Evolutionary conservation across 2,329 filamentous ascomycete species (phyloP), one percentile per base, ranked within the genome.

Genomic region (Aspergillus persii): DNA sequence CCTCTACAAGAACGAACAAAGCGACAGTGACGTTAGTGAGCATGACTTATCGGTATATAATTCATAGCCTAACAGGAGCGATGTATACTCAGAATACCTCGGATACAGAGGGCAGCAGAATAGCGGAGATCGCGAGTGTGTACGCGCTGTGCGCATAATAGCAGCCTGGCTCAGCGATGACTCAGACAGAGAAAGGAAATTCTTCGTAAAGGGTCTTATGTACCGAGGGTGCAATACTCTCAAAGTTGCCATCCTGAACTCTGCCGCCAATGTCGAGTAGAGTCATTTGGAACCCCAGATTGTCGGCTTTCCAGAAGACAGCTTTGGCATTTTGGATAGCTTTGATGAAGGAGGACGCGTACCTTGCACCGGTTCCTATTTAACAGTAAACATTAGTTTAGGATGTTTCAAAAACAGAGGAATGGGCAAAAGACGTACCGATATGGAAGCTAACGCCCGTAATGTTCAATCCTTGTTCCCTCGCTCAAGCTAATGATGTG

Each of bases 371-470:
- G 2, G 66, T 66, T 9, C 64, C 61, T 65, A 12, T 3, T 12
- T n/a, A n/a, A 15, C 12, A 7, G 15, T 41, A 15, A 12, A 15
- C 11, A 41, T n/a, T n/a, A 2, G 11, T n/a, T 1, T 3, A 12
- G 33, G n/a, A 5, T 6, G 4, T 6, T 41, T 41, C 12, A 5
- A 5, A 41, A 15, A 7, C 15, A 41, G 12, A 12, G 36, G n/a
- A n/a, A n/a, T n/a, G n/a, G n/a, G n/a, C n/a, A n/a, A n/a, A 9
- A 4, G 2, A 50, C 59, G 31, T 53, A 68, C 69, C 69, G 50
- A 71, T 66, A 59, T 71, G 69, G 36, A 71, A 71, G 31, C 69
- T 69, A 18, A 71, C 63, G 0, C 69, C 69, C 12, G 65, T 54
- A 12, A 71, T 58, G 18, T 65, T 59, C 27, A 71, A 49, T 3